Percentiles rank a stretch among this genome's conserved stretches.
Evolutionary conservation across 2,329 filamentous ascomycete species (phyloP).

Genomic region (Pyrenophora teres): DNA sequence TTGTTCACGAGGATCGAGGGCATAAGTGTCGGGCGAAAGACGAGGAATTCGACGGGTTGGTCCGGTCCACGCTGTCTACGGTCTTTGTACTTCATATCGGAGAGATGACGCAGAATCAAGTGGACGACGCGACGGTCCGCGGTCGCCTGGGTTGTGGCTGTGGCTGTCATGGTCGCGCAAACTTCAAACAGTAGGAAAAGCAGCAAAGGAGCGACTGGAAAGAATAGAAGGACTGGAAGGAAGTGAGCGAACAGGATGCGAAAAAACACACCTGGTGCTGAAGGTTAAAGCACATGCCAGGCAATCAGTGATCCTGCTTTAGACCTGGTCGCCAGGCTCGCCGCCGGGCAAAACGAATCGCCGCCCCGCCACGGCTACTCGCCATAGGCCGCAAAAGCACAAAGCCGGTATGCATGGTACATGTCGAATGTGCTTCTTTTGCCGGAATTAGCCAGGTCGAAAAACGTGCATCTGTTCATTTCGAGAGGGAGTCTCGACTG

Average conservation of each 20-base stretch:
- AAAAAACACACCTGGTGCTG: conserved; percentile 2
- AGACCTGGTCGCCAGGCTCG: conserved; percentile 13
- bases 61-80: conserved; percentile 39
- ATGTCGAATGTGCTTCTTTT: neutral
- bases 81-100: conserved; percentile 38
- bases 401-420: conserved; percentile 13
- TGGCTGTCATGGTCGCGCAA: conserved; percentile 30
- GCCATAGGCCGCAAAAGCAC: conserved; percentile 19
- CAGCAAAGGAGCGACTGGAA: conserved; percentile 2
- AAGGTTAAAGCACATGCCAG: conserved; percentile 4
- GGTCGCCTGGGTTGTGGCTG: conserved; percentile 17
- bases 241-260: conserved; percentile 1
- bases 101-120: conserved; percentile 34
- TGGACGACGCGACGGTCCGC: conserved; percentile 34
- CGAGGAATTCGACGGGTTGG: conserved; percentile 40
- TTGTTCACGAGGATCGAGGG: conserved; percentile 39
- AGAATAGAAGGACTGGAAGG: conserved; percentile 2
- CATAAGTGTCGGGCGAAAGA: conserved; percentile 41
- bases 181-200: conserved; percentile 10
- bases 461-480: neutral
- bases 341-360: conserved; percentile 15
- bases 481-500: neutral
- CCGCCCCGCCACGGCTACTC: conserved; percentile 16
- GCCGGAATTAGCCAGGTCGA: conserved; percentile 8
- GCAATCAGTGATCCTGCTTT: conserved; percentile 19